phyloP scores from a whole-genome alignment of 345 rosid species.

The Bretschneidera sinensis region DNA sequence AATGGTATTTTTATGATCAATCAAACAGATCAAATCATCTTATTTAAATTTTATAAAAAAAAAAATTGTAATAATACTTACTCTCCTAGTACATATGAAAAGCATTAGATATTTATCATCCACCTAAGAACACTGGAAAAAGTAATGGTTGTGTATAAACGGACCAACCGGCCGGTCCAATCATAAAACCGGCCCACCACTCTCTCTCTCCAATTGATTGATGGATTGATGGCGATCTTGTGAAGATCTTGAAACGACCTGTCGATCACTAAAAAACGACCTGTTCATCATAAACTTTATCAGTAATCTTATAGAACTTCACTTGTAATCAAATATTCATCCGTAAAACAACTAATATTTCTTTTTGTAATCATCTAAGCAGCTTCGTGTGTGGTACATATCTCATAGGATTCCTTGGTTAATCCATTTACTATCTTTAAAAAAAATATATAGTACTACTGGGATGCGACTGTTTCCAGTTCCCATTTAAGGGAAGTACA shows the following conservation, averaged over 20 bases:
- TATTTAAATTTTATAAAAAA: no score
- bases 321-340: neutral
- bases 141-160: constrained; percentile 3
- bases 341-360: neutral
- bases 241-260: neutral
- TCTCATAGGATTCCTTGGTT: constrained; percentile 12
- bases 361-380: neutral
- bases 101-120: no score
- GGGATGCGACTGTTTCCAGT: constrained; percentile 10
- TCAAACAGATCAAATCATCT: no score
- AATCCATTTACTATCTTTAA: neutral
- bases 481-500: constrained; percentile 15
- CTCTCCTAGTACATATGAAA: no score
- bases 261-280: neutral
- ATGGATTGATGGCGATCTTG: neutral
- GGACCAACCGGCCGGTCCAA: constrained; percentile 19
- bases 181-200: constrained; percentile 12
- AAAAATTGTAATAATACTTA: no score
- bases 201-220: neutral
- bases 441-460: neutral
- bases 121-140: no score
- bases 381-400: neutral
- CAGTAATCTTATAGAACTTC: neutral
- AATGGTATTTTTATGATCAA: no score
- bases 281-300: no score